Conservation (phyloP, 1,284 basidiomycete genomes). For the Cerioporus squamosus region DNA sequence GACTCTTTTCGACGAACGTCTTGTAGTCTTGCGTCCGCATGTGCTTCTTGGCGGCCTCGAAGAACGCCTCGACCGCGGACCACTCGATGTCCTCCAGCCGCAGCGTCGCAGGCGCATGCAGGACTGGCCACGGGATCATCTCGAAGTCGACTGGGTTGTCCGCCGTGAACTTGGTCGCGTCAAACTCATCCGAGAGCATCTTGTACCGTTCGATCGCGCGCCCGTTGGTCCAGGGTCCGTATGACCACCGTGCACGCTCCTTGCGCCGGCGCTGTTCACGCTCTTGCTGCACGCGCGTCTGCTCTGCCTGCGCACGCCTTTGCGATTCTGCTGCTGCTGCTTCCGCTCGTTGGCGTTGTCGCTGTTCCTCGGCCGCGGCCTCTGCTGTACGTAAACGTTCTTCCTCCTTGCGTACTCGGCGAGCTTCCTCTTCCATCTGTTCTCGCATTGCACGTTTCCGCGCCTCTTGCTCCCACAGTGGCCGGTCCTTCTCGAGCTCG, state of each 20-base stretch:
- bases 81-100: slow-evolving; percentile 69
- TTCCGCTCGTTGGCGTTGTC: slow-evolving; percentile 35
- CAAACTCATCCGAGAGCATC: slow-evolving; percentile 62
- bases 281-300: slow-evolving; percentile 36
- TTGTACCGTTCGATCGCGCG: slow-evolving; percentile 72
- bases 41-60: slow-evolving; percentile 50
- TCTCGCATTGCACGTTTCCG: slow-evolving; percentile 50
- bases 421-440: slow-evolving; percentile 48
- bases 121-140: slow-evolving; percentile 73
- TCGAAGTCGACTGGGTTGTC: slow-evolving; percentile 57
- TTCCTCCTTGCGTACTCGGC: slow-evolving; percentile 36
- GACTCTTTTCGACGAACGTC: slow-evolving; percentile 66
- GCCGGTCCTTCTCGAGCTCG: slow-evolving; percentile 67
- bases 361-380: slow-evolving; percentile 24
- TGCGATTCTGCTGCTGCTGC: slow-evolving; percentile 31
- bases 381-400: slow-evolving; percentile 43
- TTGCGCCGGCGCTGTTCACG: slow-evolving; percentile 35
- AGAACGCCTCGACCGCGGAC: slow-evolving; percentile 72
- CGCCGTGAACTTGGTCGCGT: slow-evolving; percentile 55
- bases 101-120: slow-evolving; percentile 53
- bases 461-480: slow-evolving; percentile 61
- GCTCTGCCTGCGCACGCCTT: slow-evolving; percentile 33
- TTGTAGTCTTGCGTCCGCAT: slow-evolving; percentile 65
- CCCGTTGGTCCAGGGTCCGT: slow-evolving; percentile 59
- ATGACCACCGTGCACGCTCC: slow-evolving; percentile 52